phyloP scores from a whole-genome alignment of 805 yeast species.

The Saccharomycopsis sp. region DNA sequence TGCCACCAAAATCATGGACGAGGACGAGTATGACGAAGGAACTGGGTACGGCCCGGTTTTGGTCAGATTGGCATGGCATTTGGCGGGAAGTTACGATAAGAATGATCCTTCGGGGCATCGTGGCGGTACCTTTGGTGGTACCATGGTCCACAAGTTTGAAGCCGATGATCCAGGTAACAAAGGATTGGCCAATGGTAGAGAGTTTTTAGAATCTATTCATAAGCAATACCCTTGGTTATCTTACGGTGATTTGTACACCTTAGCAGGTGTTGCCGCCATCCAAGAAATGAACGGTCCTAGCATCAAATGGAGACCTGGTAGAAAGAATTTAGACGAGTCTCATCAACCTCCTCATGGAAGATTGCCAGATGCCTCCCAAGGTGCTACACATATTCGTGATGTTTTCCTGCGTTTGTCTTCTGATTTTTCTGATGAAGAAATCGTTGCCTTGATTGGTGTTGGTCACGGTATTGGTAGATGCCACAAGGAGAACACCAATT shows the following conservation, averaged over 20 bases:
- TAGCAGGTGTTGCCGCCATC: conserved; percentile 72
- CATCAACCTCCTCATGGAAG: conserved; percentile 59
- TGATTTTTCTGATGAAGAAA: conserved; percentile 64
- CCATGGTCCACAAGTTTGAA: conserved; percentile 47
- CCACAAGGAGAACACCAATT: conserved; percentile 62
- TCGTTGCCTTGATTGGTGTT: conserved; percentile 64
- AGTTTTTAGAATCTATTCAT: conserved; percentile 47
- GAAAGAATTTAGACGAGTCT: conserved; percentile 50
- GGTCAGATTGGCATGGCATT: conserved; percentile 81
- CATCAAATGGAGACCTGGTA: conserved; percentile 77
- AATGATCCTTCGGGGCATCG: conserved; percentile 40
- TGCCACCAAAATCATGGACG: conserved; percentile 50
- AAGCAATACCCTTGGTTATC: conserved; percentile 62
- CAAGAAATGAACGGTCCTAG: conserved; percentile 78
- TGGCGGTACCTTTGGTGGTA: conserved; percentile 71
- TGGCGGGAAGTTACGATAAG: conserved; percentile 73
- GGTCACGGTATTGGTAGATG: conserved; percentile 77
- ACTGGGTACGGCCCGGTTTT: conserved; percentile 72
- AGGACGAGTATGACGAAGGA: conserved; percentile 55
- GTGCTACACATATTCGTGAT: conserved; percentile 55
- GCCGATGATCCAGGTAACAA: conserved; percentile 51
- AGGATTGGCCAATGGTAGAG: conserved; percentile 55
- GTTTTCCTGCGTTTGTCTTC: conserved; percentile 49
- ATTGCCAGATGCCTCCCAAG: conserved; percentile 67
- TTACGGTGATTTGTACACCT: conserved; percentile 73